These are phyloP conservation scores for Penicillium palitans DNA, from an alignment of 2,329 filamentous ascomycete genomes.

Conservation along the genomic window DNA sequence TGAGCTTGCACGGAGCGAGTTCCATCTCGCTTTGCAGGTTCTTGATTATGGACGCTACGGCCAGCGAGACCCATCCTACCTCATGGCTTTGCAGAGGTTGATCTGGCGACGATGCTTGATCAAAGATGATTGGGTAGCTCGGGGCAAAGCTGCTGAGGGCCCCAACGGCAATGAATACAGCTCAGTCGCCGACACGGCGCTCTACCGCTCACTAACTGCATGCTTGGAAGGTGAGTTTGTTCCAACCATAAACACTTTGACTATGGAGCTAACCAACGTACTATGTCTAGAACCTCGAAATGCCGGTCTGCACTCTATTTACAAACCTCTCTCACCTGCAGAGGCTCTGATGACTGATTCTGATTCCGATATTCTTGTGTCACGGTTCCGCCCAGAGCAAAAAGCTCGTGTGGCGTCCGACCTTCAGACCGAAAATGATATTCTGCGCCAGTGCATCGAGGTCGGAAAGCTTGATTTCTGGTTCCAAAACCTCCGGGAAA, in stretches of 20 bases:
- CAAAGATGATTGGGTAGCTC: slow-evolving; percentile 77
- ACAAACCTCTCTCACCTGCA: slow-evolving; percentile 28
- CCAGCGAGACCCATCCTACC: slow-evolving; percentile 47
- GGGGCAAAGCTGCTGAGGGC: slow-evolving; percentile 76
- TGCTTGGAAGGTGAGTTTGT: slow-evolving; percentile 55
- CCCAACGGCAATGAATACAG: slow-evolving; percentile 67
- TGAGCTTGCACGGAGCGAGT: slow-evolving; percentile 60
- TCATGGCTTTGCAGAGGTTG: slow-evolving; percentile 31
- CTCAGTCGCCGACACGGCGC: slow-evolving; percentile 63
- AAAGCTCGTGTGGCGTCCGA: slow-evolving; percentile 68
- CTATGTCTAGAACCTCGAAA: slow-evolving; percentile 19
- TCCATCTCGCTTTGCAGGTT: slow-evolving; percentile 68
- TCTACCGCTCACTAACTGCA: slow-evolving; percentile 66
- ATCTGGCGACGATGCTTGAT: slow-evolving; percentile 89
- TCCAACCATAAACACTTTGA: neutral
- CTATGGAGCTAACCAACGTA: slow-evolving; percentile 8
- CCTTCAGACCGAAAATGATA: slow-evolving; percentile 69
- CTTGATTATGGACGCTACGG: slow-evolving; percentile 56
- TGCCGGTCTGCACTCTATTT: slow-evolving; percentile 21
- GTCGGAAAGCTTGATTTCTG: slow-evolving; percentile 71
- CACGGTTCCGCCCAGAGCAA: slow-evolving; percentile 61
- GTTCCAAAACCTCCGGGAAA: slow-evolving; percentile 47
- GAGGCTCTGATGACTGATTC: slow-evolving; percentile 33
- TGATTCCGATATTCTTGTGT: slow-evolving; percentile 52
- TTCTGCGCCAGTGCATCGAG: slow-evolving; percentile 64